Conservation (phyloP, 2,329 filamentous ascomycete genomes). For the Calonectria pseudoreteaudii region DNA sequence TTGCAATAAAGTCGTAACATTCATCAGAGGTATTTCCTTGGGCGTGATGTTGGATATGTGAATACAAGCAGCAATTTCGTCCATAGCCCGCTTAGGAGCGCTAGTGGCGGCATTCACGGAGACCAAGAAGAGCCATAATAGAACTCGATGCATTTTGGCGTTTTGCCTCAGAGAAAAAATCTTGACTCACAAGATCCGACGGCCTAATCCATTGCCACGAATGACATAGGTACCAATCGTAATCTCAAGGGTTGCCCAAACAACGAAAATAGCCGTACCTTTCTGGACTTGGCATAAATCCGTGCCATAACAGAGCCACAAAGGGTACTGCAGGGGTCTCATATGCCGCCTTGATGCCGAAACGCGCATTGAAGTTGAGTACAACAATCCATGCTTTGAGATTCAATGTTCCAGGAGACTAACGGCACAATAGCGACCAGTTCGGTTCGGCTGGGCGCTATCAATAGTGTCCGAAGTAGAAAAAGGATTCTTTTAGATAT, state of each 20-base stretch:
- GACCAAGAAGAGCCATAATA: conserved; percentile 38
- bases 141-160: no score
- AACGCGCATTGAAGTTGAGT: neutral
- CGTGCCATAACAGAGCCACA: neutral
- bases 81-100: conserved; percentile 20
- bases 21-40: conserved; percentile 27
- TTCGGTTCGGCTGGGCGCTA: neutral
- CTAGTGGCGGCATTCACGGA: conserved; percentile 33
- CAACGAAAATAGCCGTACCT: conserved; percentile 4
- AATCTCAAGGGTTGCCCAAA: conserved; percentile 28
- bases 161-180: neutral
- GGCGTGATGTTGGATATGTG: neutral
- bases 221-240: conserved; percentile 27
- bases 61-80: conserved; percentile 29
- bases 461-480: neutral
- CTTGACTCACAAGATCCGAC: conserved; percentile 27
- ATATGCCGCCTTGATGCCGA: neutral
- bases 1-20: conserved; percentile 21
- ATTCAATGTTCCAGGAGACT: neutral
- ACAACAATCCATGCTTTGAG: neutral
- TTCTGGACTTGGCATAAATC: neutral
- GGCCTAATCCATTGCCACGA: conserved; percentile 21
- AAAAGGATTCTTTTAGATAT: neutral
- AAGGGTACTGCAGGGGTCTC: neutral
- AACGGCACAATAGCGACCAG: neutral